phyloP scores from a whole-genome alignment of 768 basidiomycete species.

The Suillus bovinus region DNA sequence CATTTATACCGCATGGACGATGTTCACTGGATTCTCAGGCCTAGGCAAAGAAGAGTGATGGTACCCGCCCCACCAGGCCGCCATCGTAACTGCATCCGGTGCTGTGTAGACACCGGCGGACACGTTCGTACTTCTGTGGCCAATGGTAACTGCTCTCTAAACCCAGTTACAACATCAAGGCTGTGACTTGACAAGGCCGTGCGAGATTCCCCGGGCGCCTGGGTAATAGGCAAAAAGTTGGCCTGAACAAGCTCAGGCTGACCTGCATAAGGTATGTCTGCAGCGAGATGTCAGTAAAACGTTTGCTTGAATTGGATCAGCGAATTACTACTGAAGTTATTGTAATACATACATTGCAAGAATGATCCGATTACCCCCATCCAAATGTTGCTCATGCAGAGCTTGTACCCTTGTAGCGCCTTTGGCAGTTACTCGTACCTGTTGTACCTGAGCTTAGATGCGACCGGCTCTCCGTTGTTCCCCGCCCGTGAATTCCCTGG shows the following conservation, averaged over 20 bases:
- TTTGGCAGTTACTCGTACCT: no score
- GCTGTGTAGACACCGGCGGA: neutral
- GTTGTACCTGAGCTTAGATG: no score
- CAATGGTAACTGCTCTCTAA: neutral
- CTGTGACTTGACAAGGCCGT: neutral
- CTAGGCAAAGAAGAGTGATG: neutral
- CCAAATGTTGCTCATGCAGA: no score
- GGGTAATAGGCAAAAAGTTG: neutral
- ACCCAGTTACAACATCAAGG: neutral
- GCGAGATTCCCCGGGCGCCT: neutral
- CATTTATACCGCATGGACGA: neutral
- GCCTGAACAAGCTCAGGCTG: neutral
- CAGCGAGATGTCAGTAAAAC: neutral
- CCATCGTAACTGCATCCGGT: neutral
- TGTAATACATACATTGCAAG: neutral
- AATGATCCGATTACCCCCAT: no score
- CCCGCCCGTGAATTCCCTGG: no score
- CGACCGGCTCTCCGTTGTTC: no score
- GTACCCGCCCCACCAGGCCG: neutral
- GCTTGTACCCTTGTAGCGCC: no score
- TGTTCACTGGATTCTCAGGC: neutral
- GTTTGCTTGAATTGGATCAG: neutral
- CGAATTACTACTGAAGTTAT: neutral
- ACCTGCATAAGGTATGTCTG: neutral
- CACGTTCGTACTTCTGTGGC: slow-evolving; percentile 1